These are phyloP conservation scores for Jamesozyma piceae DNA, from an alignment of 805 yeast genomes.

Conservation along the genomic window DNA sequence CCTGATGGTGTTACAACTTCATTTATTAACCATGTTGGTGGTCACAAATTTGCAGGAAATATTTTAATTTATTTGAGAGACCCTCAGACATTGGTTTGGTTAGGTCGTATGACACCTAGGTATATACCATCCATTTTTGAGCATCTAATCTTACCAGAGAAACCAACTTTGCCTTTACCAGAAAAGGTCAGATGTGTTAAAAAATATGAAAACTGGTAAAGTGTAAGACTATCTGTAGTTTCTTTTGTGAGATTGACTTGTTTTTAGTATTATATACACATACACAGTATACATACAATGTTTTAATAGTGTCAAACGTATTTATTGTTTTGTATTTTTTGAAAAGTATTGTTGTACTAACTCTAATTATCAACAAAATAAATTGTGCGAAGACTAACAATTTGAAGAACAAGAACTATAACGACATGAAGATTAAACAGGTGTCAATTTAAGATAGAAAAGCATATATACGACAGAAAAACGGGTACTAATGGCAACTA, in stretches of 20 bases:
- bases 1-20: conserved; percentile 66
- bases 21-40: conserved; percentile 84
- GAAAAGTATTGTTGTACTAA: neutral
- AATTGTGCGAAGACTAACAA: neutral
- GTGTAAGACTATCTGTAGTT: too few relatives aligned
- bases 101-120: conserved; percentile 74
- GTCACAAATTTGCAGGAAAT: conserved; percentile 91
- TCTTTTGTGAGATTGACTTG: too few relatives aligned
- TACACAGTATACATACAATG: neutral
- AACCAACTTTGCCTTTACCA: conserved; percentile 59
- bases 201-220: conserved; percentile 34
- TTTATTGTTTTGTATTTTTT: neutral
- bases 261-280: too few relatives aligned
- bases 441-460: too few relatives aligned
- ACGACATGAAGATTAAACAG: neutral
- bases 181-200: conserved; percentile 48
- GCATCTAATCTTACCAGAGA: conserved; percentile 57
- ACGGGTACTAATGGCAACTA: conserved; percentile 11
- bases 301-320: too few relatives aligned
- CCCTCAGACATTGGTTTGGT: conserved; percentile 57
- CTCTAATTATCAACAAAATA: neutral
- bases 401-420: too few relatives aligned
- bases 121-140: conserved; percentile 70
- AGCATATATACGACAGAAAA: neutral
- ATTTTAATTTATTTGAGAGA: conserved; percentile 59